Evolutionary conservation across 148 eudicot species (phyloP), one percentile per base, ranked within the genome.

Genomic region (Linanthus parryae): DNA sequence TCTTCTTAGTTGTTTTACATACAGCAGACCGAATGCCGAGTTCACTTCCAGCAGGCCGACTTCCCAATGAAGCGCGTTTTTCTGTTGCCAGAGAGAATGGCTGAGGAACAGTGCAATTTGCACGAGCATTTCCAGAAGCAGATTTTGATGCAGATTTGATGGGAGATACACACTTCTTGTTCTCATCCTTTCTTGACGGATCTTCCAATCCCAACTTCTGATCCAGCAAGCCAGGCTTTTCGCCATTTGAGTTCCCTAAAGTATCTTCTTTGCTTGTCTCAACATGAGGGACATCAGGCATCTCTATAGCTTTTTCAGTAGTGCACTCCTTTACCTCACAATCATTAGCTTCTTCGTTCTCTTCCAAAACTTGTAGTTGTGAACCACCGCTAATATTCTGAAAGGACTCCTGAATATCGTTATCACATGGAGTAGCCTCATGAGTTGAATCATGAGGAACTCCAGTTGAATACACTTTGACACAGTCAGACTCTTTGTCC

Each of bases 81-180:
- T 84, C 96, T 59, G 96, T 88, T 55, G 97, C 90, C 70, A 89
- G 68, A 69, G 90, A 73, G 84, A 89, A 84, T 48, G 94, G 96
- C 50, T 74, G 88, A 0, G 96, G 94, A 64, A 84, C 69, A 43
- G 96, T 88, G 78, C 79, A 74, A 42, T 74, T 75, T n/a, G 54
- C 55, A 47, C 77, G 76, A 26, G 53, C 63, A 66, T 59, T 74
- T 52, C 76, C 65, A 41, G 43, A 39, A 59, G 64, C 54, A 37
- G 78, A 28, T 69, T 68, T 78, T 31, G 68, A 64, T 58, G 64
- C 70, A 34, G 66, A 46, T 71, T 70, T 80, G 7, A 48, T 45
- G 33, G 73, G 40, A 39, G 54, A 61, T 59, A 27, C 70, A 47
- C 69, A 44, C 73, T 59, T 74, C 48, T 69, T 70, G 17, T 54